phyloP scores from a whole-genome alignment of 129 eudicot genomes.

The Pulicaria dysenterica region DNA sequence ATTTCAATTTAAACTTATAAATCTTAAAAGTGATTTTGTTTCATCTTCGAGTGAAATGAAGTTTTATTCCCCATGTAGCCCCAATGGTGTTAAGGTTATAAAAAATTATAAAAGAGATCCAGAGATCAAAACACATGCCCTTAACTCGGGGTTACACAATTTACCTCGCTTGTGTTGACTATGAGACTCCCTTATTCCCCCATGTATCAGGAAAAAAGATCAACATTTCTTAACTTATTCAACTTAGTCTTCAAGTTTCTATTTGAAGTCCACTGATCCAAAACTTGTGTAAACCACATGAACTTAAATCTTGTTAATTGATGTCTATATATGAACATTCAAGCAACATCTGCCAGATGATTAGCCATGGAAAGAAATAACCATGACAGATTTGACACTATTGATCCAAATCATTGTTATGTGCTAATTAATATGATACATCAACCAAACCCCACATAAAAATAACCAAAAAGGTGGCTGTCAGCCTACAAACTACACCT shows the following conservation, averaged over 20 bases:
- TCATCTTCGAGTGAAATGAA: too few relatives aligned
- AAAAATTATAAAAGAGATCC: too few relatives aligned
- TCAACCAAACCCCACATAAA: slow-evolving; percentile 20
- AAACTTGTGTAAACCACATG: background rate
- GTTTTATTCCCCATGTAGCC: too few relatives aligned
- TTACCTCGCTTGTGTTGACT: too few relatives aligned
- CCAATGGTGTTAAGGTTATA: too few relatives aligned
- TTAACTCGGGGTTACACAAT: too few relatives aligned
- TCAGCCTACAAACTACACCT: slow-evolving; percentile 36
- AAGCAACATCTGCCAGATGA: background rate
- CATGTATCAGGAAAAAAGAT: background rate
- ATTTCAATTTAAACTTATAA: too few relatives aligned
- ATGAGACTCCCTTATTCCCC: background rate
- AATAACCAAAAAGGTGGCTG: slow-evolving; percentile 22
- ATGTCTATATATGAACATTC: background rate
- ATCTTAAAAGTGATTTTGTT: too few relatives aligned
- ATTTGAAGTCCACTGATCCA: background rate
- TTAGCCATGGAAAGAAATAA: background rate
- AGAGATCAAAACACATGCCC: too few relatives aligned
- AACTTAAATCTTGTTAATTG: background rate
- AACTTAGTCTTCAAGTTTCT: background rate
- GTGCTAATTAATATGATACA: slow-evolving; percentile 11
- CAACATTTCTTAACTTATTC: background rate
- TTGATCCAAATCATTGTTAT: background rate
- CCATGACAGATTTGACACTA: background rate